Evolutionary conservation across 768 basidiomycete genomes (phyloP).

Genomic region (Dacryopinax spathularia): DNA sequence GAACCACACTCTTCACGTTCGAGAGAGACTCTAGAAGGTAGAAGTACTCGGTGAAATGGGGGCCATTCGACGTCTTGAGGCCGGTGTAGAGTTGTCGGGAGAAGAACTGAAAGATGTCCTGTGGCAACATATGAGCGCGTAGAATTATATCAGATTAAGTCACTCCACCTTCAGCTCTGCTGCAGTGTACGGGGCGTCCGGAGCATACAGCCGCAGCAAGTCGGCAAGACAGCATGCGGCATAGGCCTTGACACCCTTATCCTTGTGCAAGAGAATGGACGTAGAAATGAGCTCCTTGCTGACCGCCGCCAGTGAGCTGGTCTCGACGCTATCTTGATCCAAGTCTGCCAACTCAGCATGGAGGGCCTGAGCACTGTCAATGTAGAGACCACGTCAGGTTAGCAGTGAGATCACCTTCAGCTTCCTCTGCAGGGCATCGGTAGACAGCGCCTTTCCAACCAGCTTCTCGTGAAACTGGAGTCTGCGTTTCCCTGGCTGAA

Average conservation of each 20-base stretch:
- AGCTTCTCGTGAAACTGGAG: slow-evolving; percentile 68
- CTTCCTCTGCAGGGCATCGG: slow-evolving; percentile 75
- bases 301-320: slow-evolving; percentile 48
- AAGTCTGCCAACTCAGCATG: slow-evolving; percentile 47
- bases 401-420: slow-evolving; percentile 36
- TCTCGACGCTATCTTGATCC: slow-evolving; percentile 79
- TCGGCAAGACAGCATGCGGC: slow-evolving; percentile 91
- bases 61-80: slow-evolving; percentile 59
- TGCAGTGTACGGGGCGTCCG: slow-evolving; percentile 89
- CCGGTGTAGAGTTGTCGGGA: slow-evolving; percentile 66
- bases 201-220: slow-evolving; percentile 82
- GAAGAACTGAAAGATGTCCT: slow-evolving; percentile 97
- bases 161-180: slow-evolving; percentile 44
- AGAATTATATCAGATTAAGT: neutral
- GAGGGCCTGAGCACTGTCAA: slow-evolving; percentile 19
- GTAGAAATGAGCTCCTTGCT: slow-evolving; percentile 68
- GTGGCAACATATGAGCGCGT: slow-evolving; percentile 11
- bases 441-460: slow-evolving; percentile 55
- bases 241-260: slow-evolving; percentile 89
- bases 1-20: slow-evolving; percentile 85
- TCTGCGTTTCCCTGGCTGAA: slow-evolving; percentile 27
- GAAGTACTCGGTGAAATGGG: slow-evolving; percentile 86
- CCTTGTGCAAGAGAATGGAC: slow-evolving; percentile 81
- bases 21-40: slow-evolving; percentile 88
- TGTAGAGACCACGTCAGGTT: neutral